A percentile compares a stretch with the other conserved stretches of the same genome.
phyloP scores from a whole-genome alignment of 177 flowering plant species.

The Vitis hybrid region DNA sequence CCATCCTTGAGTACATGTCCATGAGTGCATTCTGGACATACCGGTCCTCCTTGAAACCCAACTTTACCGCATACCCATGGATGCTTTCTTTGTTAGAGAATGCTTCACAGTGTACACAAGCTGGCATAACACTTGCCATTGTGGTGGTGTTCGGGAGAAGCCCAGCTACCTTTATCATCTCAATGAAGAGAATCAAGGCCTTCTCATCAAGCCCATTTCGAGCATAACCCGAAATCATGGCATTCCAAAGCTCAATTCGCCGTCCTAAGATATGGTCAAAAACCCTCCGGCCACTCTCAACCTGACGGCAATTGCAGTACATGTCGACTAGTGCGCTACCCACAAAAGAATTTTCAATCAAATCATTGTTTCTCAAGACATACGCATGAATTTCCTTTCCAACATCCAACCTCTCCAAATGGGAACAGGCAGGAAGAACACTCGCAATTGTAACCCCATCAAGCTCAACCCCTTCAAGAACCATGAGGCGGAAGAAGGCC shows the following conservation, averaged over 20 bases:
- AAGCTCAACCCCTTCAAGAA: constrained; percentile 44
- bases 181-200: constrained; percentile 57
- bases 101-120: constrained; percentile 51
- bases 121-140: constrained; percentile 65
- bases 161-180: constrained; percentile 46
- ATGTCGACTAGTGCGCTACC: constrained; percentile 81
- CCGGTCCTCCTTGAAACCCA: constrained; percentile 48
- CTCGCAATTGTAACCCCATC: constrained; percentile 75
- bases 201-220: constrained; percentile 53
- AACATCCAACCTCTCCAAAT: constrained; percentile 47
- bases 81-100: constrained; percentile 55
- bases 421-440: constrained; percentile 79
- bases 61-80: constrained; percentile 65
- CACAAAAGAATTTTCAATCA: constrained; percentile 58
- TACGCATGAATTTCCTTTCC: constrained; percentile 80
- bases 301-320: constrained; percentile 70
- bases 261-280: constrained; percentile 42
- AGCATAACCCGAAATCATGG: constrained; percentile 77
- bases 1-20: constrained; percentile 77
- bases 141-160: constrained; percentile 63
- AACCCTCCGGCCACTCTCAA: constrained; percentile 50
- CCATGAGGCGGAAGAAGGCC: constrained; percentile 41
- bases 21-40: constrained; percentile 79
- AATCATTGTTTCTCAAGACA: constrained; percentile 44
- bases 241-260: constrained; percentile 66